Evolutionary conservation across 2,329 filamentous ascomycete species (phyloP).

Genomic region (Aureobasidium sp.): DNA sequence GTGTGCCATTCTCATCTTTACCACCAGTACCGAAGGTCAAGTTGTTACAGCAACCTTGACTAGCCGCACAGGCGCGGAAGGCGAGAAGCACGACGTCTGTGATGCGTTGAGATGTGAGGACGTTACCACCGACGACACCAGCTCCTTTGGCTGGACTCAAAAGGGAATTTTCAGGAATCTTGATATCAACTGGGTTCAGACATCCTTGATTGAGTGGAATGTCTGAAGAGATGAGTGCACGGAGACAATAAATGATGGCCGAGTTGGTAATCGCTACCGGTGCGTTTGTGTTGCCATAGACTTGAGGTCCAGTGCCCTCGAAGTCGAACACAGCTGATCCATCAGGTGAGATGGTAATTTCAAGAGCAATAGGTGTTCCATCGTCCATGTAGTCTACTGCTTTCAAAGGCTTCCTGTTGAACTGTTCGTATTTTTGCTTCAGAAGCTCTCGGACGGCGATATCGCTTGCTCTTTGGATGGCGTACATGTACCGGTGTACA

Average conservation of each 20-base stretch:
- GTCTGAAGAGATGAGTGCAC: slow-evolving; percentile 44
- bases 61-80: slow-evolving; percentile 66
- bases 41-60: slow-evolving; percentile 72
- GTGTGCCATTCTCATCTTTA: slow-evolving; percentile 46
- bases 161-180: slow-evolving; percentile 62
- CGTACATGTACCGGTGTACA: slow-evolving; percentile 15
- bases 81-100: slow-evolving; percentile 72
- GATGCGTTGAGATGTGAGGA: slow-evolving; percentile 65
- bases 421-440: slow-evolving; percentile 9
- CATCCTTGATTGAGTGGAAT: slow-evolving; percentile 79
- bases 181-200: slow-evolving; percentile 63
- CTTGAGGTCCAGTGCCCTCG: slow-evolving; percentile 15
- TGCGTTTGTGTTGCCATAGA: slow-evolving; percentile 47
- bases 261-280: slow-evolving; percentile 70
- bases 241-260: slow-evolving; percentile 54
- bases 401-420: slow-evolving; percentile 2
- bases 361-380: slow-evolving; percentile 12
- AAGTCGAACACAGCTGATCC: slow-evolving; percentile 16
- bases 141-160: slow-evolving; percentile 64
- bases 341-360: slow-evolving; percentile 12
- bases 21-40: slow-evolving; percentile 72
- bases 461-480: slow-evolving; percentile 10
- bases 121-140: slow-evolving; percentile 72
- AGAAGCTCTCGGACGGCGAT: slow-evolving; percentile 13
- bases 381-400: slow-evolving; percentile 17